Conservation (phyloP, 805 yeast species). For the Suhomyces sp. region DNA sequence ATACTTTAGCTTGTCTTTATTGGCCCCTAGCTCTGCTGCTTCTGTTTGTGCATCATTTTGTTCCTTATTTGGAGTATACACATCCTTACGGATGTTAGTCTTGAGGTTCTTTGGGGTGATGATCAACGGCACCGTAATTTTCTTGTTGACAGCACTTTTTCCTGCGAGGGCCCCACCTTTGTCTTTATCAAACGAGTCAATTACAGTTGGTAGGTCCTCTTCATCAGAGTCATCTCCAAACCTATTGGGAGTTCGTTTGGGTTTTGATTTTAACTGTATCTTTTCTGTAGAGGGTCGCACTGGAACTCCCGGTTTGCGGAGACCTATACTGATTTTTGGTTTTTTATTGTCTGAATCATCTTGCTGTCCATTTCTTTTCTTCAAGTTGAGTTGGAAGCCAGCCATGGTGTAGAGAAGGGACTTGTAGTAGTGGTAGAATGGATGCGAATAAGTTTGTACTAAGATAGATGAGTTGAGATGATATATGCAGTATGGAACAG, state of each 20-base stretch:
- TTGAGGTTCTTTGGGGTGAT: conserved; percentile 19
- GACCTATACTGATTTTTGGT: conserved; percentile 2
- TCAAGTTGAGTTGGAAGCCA: conserved; percentile 22
- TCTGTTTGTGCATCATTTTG: conserved; percentile 7
- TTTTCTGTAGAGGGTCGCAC: background rate
- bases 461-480: no score
- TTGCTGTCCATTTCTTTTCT: conserved; percentile 5
- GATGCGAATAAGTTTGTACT: no score
- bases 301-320: no score
- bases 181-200: conserved; percentile 25
- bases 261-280: background rate
- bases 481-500: no score
- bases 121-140: conserved; percentile 13
- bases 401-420: conserved; percentile 16
- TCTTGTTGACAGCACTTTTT: conserved; percentile 8
- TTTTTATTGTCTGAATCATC: conserved; percentile 3
- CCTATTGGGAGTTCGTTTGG: background rate
- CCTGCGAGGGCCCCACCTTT: conserved; percentile 16
- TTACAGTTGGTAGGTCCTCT: conserved; percentile 16
- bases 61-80: conserved; percentile 10
- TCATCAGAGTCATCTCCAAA: conserved; percentile 20
- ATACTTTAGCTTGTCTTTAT: conserved; percentile 11
- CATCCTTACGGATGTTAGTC: conserved; percentile 4
- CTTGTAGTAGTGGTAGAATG: no score
- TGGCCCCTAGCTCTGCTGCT: conserved; percentile 5